These are phyloP conservation scores for Galeopsis tetrahit DNA, from an alignment of 257 asterid genomes.

Conservation along the genomic window DNA sequence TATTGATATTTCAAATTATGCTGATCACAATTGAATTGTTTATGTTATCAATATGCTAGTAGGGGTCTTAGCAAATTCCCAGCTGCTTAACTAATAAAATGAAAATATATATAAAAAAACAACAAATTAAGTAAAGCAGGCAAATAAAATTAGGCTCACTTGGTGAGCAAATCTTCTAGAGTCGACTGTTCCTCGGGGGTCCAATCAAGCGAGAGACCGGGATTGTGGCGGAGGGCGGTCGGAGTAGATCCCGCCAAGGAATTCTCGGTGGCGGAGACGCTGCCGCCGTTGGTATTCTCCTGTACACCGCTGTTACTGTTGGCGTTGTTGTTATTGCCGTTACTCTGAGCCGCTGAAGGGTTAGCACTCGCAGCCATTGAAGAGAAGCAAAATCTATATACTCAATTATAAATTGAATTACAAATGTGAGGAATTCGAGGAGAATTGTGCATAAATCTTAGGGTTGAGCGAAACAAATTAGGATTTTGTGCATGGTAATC, in stretches of 20 bases:
- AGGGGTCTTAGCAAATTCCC: background rate
- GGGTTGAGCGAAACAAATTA: background rate
- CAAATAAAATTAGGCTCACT: slow-evolving; percentile 45
- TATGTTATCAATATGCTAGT: background rate
- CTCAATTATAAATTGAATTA: slow-evolving; percentile 5
- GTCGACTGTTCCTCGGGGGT: slow-evolving; percentile 76
- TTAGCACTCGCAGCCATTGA: slow-evolving; percentile 58
- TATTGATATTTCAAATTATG: background rate
- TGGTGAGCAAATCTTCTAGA: slow-evolving; percentile 71
- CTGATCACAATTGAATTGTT: background rate
- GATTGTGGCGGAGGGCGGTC: slow-evolving; percentile 74
- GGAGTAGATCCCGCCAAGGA: slow-evolving; percentile 57
- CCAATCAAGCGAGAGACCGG: slow-evolving; percentile 80
- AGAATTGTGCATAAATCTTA: background rate
- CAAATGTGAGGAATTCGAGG: background rate
- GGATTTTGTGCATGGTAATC: slow-evolving; percentile 10
- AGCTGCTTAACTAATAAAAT: background rate
- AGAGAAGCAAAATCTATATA: background rate
- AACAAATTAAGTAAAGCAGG: background rate
- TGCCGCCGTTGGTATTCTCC: slow-evolving; percentile 55
- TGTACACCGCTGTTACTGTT: slow-evolving; percentile 45
- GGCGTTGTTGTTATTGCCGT: slow-evolving; percentile 40
- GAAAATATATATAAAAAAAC: background rate
- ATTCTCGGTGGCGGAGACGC: slow-evolving; percentile 52
- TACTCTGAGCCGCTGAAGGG: slow-evolving; percentile 56